Evolutionary conservation across 352 stramenopile species (phyloP).

Genomic region (Phytopythium ostracodes): DNA sequence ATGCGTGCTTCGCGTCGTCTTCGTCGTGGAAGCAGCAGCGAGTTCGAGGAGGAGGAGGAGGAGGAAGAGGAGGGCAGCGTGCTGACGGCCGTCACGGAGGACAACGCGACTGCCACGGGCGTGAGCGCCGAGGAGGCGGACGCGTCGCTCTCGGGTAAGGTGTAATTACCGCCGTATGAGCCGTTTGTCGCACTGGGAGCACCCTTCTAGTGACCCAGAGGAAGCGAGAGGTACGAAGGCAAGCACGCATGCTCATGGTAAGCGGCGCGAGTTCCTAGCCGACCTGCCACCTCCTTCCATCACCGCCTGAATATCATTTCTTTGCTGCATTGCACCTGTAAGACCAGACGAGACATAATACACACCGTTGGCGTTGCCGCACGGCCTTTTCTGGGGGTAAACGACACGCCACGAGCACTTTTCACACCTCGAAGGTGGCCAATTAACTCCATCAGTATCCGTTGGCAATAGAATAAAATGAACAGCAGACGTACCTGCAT

Average conservation of each 20-base stretch:
- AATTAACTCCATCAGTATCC: too few species aligned
- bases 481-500: not conserved
- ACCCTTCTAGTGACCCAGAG: not conserved
- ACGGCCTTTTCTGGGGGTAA: not conserved
- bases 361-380: not conserved
- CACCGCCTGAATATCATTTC: not conserved
- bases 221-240: not conserved
- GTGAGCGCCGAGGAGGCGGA: slow-evolving; percentile 3
- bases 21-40: slow-evolving; percentile 1
- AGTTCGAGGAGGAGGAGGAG: slow-evolving; percentile 3
- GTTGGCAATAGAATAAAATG: too few species aligned
- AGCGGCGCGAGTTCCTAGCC: not conserved
- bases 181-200: not conserved
- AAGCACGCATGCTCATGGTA: slow-evolving; percentile 7
- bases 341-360: slow-evolving; percentile 1
- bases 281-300: not conserved
- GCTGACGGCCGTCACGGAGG: not conserved
- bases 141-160: not conserved
- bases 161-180: not conserved
- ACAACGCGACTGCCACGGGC: slow-evolving; percentile 1
- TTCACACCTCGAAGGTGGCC: too few species aligned
- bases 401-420: too few species aligned
- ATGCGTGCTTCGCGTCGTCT: slow-evolving; percentile 3
- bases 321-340: not conserved
- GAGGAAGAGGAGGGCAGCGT: slow-evolving; percentile 6